Evolutionary conservation across 106 monocot genomes (phyloP).

Genomic region (Ottelia alismoides): DNA sequence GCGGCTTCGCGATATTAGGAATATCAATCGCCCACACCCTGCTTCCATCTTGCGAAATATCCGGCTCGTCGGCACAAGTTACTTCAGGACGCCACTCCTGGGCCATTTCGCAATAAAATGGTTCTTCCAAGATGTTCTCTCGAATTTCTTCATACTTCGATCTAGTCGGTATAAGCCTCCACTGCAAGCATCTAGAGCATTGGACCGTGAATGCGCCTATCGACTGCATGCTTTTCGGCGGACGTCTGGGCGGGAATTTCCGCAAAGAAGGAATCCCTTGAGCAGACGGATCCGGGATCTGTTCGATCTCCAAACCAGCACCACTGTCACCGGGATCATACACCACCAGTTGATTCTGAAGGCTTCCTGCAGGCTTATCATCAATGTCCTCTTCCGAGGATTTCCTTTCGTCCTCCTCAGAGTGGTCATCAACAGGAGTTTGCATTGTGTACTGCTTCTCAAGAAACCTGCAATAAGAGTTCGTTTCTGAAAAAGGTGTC

Average conservation of each 20-base stretch:
- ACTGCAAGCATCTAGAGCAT: constrained; percentile 80
- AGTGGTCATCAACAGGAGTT: too few relatives aligned
- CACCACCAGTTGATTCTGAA: constrained; percentile 2
- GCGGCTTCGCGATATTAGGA: constrained; percentile 81
- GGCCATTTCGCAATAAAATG: constrained; percentile 65
- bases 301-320: not conserved
- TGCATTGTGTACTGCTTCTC: too few relatives aligned
- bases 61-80: constrained; percentile 61
- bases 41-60: constrained; percentile 89
- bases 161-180: constrained; percentile 92
- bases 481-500: too few relatives aligned
- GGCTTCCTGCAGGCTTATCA: not conserved
- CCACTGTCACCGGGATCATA: not conserved
- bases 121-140: constrained; percentile 57
- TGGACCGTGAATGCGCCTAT: constrained; percentile 90
- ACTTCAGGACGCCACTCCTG: constrained; percentile 68
- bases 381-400: constrained; percentile 1
- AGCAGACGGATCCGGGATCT: not conserved
- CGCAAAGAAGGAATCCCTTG: constrained; percentile 14
- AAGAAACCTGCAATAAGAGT: too few relatives aligned
- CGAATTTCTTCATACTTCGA: constrained; percentile 91
- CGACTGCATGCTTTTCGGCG: constrained; percentile 24
- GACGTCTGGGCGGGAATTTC: constrained; percentile 7
- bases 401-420: too few relatives aligned
- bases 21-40: constrained; percentile 97